phyloP scores from a whole-genome alignment of 108 stramenopile species.

The Stephanodiscus minutulus region DNA sequence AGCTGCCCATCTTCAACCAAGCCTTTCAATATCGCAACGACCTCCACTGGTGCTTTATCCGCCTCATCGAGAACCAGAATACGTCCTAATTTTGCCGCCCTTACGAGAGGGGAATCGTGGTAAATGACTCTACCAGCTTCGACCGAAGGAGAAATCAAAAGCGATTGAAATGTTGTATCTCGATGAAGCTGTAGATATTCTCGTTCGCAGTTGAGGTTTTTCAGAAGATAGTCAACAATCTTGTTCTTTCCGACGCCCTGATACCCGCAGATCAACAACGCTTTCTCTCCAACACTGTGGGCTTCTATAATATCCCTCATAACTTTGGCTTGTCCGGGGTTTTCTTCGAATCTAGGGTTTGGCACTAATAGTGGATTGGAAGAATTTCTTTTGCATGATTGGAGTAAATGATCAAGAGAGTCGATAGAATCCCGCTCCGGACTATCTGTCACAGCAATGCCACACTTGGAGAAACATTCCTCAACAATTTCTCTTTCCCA shows the following conservation, averaged over 20 bases:
- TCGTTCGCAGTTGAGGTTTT: slow-evolving; percentile 69
- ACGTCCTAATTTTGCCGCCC: slow-evolving; percentile 75
- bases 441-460: slow-evolving; percentile 14
- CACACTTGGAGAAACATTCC: slow-evolving; percentile 41
- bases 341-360: slow-evolving; percentile 47
- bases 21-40: slow-evolving; percentile 81
- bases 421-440: neutral
- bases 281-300: slow-evolving; percentile 63
- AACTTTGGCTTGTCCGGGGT: slow-evolving; percentile 46
- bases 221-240: slow-evolving; percentile 71
- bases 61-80: slow-evolving; percentile 91
- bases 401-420: slow-evolving; percentile 23
- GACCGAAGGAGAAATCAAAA: slow-evolving; percentile 69
- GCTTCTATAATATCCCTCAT: slow-evolving; percentile 60
- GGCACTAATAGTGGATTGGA: slow-evolving; percentile 56
- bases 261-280: slow-evolving; percentile 79
- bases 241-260: slow-evolving; percentile 95
- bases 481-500: slow-evolving; percentile 48
- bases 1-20: slow-evolving; percentile 91
- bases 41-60: slow-evolving; percentile 92
- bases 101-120: slow-evolving; percentile 81
- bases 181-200: slow-evolving; percentile 95
- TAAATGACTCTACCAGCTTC: slow-evolving; percentile 74
- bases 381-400: slow-evolving; percentile 32
- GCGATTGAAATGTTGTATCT: slow-evolving; percentile 80